Conservation (phyloP, 768 basidiomycete genomes). For the Mycena metata region DNA sequence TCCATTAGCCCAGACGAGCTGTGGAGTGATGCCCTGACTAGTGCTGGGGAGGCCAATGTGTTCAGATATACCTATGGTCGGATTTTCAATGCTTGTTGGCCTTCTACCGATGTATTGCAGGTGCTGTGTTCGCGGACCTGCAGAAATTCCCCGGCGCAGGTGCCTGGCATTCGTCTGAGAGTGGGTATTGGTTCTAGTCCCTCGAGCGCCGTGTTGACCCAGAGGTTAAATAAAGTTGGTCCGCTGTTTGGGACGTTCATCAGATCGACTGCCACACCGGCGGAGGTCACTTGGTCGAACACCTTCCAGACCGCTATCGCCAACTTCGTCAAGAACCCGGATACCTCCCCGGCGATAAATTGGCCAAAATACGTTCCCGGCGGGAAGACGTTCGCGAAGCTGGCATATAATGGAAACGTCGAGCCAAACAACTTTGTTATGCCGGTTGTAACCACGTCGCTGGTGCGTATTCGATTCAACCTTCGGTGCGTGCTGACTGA, state of each 20-base stretch:
- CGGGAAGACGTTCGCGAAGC: conserved; percentile 36
- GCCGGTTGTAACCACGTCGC: conserved; percentile 14
- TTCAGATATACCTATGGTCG: too few species aligned
- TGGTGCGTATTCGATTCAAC: conserved; percentile 7
- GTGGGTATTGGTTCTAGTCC: conserved; percentile 16
- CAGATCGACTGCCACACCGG: conserved; percentile 38
- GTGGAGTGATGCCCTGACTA: too few species aligned
- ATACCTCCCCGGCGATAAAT: conserved; percentile 32
- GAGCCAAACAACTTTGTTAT: conserved; percentile 37
- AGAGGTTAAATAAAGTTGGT: conserved; percentile 3
- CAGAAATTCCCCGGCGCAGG: conserved; percentile 42
- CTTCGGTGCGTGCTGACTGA: neutral
- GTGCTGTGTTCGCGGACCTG: conserved; percentile 39
- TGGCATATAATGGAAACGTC: conserved; percentile 41
- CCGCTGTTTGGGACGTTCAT: conserved; percentile 44
- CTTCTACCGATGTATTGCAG: conserved; percentile 2
- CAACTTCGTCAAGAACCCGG: conserved; percentile 42
- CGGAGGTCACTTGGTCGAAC: conserved; percentile 39
- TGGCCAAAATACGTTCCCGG: conserved; percentile 38
- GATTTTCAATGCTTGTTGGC: too few species aligned
- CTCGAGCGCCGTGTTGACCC: neutral
- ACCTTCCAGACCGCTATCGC: conserved; percentile 42
- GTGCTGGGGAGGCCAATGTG: too few species aligned
- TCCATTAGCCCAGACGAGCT: conserved; percentile 35
- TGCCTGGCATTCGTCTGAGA: conserved; percentile 42